A percentile compares a stretch with the other conserved stretches of the same genome.
These are phyloP conservation scores for Gymnopus androsaceus DNA, from an alignment of 1,284 basidiomycete genomes.

Conservation along the genomic window DNA sequence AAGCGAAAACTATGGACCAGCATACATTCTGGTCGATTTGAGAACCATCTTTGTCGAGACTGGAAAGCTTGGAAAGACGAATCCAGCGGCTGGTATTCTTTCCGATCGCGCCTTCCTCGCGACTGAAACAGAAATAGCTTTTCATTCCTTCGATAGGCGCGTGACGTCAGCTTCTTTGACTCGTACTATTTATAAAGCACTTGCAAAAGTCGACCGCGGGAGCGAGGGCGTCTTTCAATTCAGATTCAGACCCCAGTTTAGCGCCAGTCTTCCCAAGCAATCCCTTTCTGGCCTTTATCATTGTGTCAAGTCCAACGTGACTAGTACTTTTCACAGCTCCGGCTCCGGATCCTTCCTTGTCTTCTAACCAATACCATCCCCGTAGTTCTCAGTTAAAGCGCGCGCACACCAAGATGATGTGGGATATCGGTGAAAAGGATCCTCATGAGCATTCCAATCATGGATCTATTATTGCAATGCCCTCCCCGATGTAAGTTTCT, in stretches of 20 bases:
- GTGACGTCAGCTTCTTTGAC: too few species aligned
- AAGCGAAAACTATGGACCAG: too few species aligned
- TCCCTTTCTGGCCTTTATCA: constrained; percentile 3
- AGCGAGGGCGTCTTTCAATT: neutral
- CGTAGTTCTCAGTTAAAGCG: neutral
- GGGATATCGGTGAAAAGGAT: constrained; percentile 30
- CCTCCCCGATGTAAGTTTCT: constrained; percentile 27
- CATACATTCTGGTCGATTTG: too few species aligned
- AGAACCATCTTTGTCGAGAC: too few species aligned
- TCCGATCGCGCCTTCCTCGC: too few species aligned
- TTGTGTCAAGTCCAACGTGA: too few species aligned
- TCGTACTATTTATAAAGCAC: too few species aligned
- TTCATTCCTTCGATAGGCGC: too few species aligned
- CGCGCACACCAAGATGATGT: constrained; percentile 34
- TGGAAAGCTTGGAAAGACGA: too few species aligned
- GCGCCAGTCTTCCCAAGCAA: constrained; percentile 1
- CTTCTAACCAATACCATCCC: neutral
- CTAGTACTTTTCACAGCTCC: too few species aligned
- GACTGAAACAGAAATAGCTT: too few species aligned
- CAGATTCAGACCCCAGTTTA: neutral
- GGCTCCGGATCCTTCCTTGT: neutral
- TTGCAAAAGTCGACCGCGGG: neutral
- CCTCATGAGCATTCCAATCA: constrained; percentile 20
- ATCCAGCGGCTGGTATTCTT: too few species aligned
- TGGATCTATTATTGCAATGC: constrained; percentile 25